These are phyloP conservation scores for Fragaria vesca DNA, from an alignment of 306 rosid species.

Conservation along the genomic window DNA sequence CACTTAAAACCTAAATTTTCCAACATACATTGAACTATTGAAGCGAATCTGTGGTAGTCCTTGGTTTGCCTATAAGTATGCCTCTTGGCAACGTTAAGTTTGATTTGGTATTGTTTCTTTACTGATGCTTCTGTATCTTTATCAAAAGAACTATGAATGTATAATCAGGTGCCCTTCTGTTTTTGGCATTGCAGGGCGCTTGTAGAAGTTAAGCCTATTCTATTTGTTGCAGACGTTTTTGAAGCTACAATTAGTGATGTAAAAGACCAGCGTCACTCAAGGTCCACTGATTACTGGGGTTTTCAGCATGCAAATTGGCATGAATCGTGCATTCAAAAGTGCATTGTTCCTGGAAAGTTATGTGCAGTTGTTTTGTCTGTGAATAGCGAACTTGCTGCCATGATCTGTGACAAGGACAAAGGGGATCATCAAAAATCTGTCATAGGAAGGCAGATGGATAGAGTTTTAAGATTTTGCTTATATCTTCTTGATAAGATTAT, in stretches of 20 bases:
- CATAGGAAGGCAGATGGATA: conserved; percentile 46
- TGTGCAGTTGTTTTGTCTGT: conserved; percentile 58
- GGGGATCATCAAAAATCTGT: conserved; percentile 29
- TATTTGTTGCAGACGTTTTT: conserved; percentile 59
- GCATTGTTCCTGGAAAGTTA: conserved; percentile 60
- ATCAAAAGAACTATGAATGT: not conserved
- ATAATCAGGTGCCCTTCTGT: not conserved
- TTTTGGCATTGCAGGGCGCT: conserved; percentile 56
- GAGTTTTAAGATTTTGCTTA: conserved; percentile 64
- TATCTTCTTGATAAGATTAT: conserved; percentile 66
- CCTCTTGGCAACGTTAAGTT: not conserved
- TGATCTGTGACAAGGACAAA: conserved; percentile 45
- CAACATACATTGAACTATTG: not conserved
- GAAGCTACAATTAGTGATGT: conserved; percentile 34
- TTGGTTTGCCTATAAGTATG: not conserved
- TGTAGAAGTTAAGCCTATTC: conserved; percentile 87
- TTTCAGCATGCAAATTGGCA: conserved; percentile 74
- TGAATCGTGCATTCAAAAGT: conserved; percentile 68
- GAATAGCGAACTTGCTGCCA: conserved; percentile 51
- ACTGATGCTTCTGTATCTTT: not conserved
- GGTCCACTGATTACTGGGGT: conserved; percentile 49
- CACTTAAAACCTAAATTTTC: not conserved
- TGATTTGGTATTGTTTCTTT: not conserved
- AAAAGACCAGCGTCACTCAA: conserved; percentile 31
- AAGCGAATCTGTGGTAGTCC: not conserved